Evolutionary conservation across 2,329 filamentous ascomycete genomes (phyloP), one percentile per base, ranked within the genome.

Genomic region (Thermoascus crustaceus): DNA sequence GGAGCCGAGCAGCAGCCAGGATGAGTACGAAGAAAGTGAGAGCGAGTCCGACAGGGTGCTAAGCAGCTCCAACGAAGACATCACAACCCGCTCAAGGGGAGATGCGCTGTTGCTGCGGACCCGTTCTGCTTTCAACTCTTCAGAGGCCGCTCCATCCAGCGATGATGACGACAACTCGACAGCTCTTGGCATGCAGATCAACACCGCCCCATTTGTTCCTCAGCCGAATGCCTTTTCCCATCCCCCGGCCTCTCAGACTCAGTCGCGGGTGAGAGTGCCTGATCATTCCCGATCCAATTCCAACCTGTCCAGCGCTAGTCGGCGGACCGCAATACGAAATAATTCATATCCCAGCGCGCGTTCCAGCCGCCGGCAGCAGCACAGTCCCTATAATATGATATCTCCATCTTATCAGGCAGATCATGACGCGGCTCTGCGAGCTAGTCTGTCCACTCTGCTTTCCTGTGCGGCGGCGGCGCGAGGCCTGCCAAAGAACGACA

Each of bases 221-320:
- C 86, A 94, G 52, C 88, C 88, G 5, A 94, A 95, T 52, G 86
- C 83, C 23, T 95, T 95, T 58, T 84, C 86, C 0, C 87, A 94
- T 52, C 86, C 86, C 2, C 82, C 83, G 1, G 68, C 69, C 9
- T 71, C 64, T 38, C 66, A 67, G 49, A 64, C 68, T 16, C 62
- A 52, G 3, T 53, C 55, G 7, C 55, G 51, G 45, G 48, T 47
- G 25, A 47, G 54, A 16, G 43, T 53, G 7, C 41, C 67, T 32
- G 69, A 75, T 43, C n/a, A 61, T 66, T 20, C 67, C 68, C 40
- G 69, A 69, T 34, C 65, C 68, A 20, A 69, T 72, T 37, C 69
- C 67, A 37, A 63, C 46, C 53, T 52, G 40, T 41, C 61, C 47
- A 50, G 58, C 53, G 48, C 51, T 2, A 60, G 53, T 36, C 53